Evolutionary conservation across 2,329 filamentous ascomycete genomes (phyloP).

Genomic region (Monilinia fructigena): DNA sequence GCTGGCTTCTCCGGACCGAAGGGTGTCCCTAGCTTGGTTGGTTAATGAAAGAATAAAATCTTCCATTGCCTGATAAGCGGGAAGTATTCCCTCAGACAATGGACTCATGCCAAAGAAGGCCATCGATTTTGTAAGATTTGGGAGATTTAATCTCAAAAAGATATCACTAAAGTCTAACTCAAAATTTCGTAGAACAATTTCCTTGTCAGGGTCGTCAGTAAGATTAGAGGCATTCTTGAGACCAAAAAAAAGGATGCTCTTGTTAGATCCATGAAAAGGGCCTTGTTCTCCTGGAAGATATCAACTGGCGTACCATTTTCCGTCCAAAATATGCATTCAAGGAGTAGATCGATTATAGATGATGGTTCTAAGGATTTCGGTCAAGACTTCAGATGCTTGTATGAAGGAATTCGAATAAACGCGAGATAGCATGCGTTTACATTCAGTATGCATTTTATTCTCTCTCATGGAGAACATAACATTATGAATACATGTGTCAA

Average conservation of each 20-base stretch:
- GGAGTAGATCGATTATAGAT: background rate
- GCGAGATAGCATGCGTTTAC: slow-evolving; percentile 1
- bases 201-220: background rate
- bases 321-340: background rate
- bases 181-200: background rate
- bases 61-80: background rate
- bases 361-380: background rate
- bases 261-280: slow-evolving; percentile 10
- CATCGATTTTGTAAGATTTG: background rate
- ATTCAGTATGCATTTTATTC: background rate
- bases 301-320: background rate
- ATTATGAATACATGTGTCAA: background rate
- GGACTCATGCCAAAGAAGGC: background rate
- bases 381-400: background rate
- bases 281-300: slow-evolving; percentile 4
- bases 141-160: slow-evolving; percentile 1
- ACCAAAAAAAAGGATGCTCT: background rate
- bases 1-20: background rate
- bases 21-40: background rate
- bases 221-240: background rate
- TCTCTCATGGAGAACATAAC: slow-evolving; percentile 6
- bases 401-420: slow-evolving; percentile 17
- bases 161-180: background rate
- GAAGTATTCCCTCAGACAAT: background rate
- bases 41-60: background rate